phyloP scores from a whole-genome alignment of 208 protist genomes.

The Trypanosoma platydactyli region DNA sequence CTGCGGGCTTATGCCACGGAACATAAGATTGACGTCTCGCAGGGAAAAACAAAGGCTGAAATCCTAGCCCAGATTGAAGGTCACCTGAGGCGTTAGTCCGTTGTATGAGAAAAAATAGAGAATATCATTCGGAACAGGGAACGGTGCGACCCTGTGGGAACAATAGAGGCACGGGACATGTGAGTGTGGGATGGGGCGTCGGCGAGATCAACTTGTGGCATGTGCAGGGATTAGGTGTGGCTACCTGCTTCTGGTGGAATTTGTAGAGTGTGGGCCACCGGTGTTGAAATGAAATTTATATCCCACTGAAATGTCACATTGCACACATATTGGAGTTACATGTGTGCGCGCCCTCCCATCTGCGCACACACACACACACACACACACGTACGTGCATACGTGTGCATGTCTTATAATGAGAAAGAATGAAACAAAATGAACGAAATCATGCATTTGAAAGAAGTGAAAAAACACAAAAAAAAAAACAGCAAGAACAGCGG shows the following conservation, averaged over 20 bases:
- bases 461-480: constrained; percentile 7
- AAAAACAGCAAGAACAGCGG: constrained; percentile 2
- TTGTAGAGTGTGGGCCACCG: no score
- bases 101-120: background rate
- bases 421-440: no score
- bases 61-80: constrained; percentile 60
- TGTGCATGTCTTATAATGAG: no score
- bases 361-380: no score
- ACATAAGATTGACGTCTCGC: constrained; percentile 46
- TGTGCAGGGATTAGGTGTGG: no score
- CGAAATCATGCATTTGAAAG: background rate
- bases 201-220: no score
- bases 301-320: no score
- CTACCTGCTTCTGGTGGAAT: no score
- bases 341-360: no score
- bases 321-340: no score
- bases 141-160: background rate
- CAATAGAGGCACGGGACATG: constrained; percentile 5
- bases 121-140: background rate
- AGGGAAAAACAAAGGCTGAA: constrained; percentile 50
- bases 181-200: no score
- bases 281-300: no score
- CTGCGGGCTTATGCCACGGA: constrained; percentile 70
- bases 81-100: background rate
- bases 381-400: background rate